A percentile compares a stretch with the other conserved stretches of the same genome.
Evolutionary conservation across 192 early-diverging fungal genomes (phyloP).

Genomic region (Mortierella alpina): DNA sequence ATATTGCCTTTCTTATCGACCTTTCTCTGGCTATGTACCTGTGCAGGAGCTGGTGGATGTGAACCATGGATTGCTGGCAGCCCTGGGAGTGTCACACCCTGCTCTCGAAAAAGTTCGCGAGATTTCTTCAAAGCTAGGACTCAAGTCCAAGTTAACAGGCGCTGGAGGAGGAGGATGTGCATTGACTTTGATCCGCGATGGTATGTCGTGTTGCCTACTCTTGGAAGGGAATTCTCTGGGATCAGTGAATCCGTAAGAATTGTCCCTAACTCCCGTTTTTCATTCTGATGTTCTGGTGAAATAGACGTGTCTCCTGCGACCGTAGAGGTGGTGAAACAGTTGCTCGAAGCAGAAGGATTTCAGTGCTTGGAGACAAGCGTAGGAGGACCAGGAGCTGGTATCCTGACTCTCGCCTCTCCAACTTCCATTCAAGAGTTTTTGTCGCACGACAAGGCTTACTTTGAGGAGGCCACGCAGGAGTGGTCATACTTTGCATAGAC

Average conservation of each 20-base stretch:
- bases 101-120: constrained; percentile 80
- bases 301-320: constrained; percentile 53
- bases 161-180: constrained; percentile 98
- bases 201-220: constrained; percentile 32
- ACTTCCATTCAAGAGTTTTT: constrained; percentile 38
- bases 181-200: constrained; percentile 78
- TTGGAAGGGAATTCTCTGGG: neutral
- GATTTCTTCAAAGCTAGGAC: constrained; percentile 66
- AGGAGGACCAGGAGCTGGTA: constrained; percentile 71
- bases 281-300: neutral
- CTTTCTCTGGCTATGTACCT: neutral
- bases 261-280: neutral
- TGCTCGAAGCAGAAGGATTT: constrained; percentile 72
- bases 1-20: neutral
- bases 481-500: constrained; percentile 40
- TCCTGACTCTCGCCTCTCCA: constrained; percentile 32
- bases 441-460: constrained; percentile 23
- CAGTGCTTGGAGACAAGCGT: constrained; percentile 78
- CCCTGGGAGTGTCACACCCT: constrained; percentile 88
- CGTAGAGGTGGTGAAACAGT: constrained; percentile 56
- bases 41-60: constrained; percentile 79
- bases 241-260: neutral
- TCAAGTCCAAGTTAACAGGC: constrained; percentile 93
- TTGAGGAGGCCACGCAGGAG: constrained; percentile 11
- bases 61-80: constrained; percentile 84